Conservation (phyloP, 208 protist genomes). For the Trypanosoma platydactyli region DNA sequence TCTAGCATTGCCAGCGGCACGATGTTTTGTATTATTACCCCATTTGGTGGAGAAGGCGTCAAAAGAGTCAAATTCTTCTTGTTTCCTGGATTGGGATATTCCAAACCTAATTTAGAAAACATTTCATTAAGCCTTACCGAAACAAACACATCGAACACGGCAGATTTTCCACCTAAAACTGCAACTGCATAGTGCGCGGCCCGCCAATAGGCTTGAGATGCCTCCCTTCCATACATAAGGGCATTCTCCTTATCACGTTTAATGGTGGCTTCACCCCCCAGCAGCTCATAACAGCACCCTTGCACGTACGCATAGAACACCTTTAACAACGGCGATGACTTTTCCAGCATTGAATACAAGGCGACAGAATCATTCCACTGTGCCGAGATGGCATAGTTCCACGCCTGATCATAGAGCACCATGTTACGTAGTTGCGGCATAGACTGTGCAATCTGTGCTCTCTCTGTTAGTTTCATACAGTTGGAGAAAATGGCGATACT, state of each 20-base stretch:
- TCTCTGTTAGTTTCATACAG: constrained; percentile 37
- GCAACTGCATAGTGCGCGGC: constrained; percentile 53
- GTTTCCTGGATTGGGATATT: constrained; percentile 36
- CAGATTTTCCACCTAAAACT: constrained; percentile 46
- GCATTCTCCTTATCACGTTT: constrained; percentile 3
- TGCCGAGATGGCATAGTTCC: constrained; percentile 35
- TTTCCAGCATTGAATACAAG: constrained; percentile 36
- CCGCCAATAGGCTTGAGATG: constrained; percentile 50
- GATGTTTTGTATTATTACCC: constrained; percentile 36
- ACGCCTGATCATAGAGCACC: constrained; percentile 59
- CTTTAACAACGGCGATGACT: constrained; percentile 57
- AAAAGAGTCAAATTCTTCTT: constrained; percentile 35
- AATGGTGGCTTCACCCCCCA: constrained; percentile 14
- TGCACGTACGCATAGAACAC: constrained; percentile 59
- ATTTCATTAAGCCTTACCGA: constrained; percentile 53
- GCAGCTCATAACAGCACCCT: constrained; percentile 68
- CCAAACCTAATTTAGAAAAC: constrained; percentile 25
- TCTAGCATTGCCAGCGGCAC: constrained; percentile 49
- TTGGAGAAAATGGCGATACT: constrained; percentile 34
- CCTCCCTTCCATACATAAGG: constrained; percentile 10
- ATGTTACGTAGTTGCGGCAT: constrained; percentile 66
- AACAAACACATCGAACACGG: constrained; percentile 51
- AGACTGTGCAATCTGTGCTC: constrained; percentile 37
- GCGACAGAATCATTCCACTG: constrained; percentile 42
- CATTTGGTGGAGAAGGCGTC: constrained; percentile 19